A percentile compares a stretch with the other conserved stretches of the same genome.
These are phyloP conservation scores for Lachancea dasiensis DNA, from an alignment of 805 yeast genomes.

Conservation along the genomic window DNA sequence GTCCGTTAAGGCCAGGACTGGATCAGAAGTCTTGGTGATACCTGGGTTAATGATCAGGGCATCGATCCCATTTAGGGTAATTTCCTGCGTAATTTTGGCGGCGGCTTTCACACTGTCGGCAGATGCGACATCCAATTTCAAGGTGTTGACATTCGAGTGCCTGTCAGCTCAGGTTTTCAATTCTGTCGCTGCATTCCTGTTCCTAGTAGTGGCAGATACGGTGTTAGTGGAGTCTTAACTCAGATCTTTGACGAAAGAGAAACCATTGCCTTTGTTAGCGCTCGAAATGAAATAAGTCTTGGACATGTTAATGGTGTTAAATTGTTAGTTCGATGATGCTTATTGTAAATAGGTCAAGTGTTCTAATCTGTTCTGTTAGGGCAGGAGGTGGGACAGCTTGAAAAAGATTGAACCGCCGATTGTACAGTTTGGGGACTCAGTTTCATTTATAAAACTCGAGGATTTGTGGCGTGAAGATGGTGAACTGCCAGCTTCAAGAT, in stretches of 20 bases:
- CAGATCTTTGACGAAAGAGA: constrained; percentile 25
- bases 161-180: constrained; percentile 14
- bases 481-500: too few species aligned
- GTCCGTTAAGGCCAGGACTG: constrained; percentile 14
- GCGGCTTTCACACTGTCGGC: constrained; percentile 18
- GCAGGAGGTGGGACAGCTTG: too few species aligned
- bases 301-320: too few species aligned
- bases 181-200: constrained; percentile 15
- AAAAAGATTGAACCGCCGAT: too few species aligned
- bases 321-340: too few species aligned
- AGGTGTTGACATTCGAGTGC: constrained; percentile 17
- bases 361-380: too few species aligned
- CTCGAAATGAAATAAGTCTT: constrained; percentile 33
- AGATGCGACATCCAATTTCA: constrained; percentile 20
- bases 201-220: constrained; percentile 20
- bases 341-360: too few species aligned
- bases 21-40: constrained; percentile 17
- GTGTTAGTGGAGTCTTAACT: constrained; percentile 8
- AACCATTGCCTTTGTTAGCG: constrained; percentile 36
- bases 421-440: too few species aligned
- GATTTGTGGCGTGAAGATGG: too few species aligned
- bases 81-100: constrained; percentile 12
- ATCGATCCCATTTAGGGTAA: constrained; percentile 24
- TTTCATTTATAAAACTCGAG: too few species aligned
- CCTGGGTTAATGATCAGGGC: constrained; percentile 31